Percentiles rank a stretch among this genome's conserved stretches.
These are phyloP conservation scores for Salix arbutifolia DNA, from an alignment of 345 rosid species.

Conservation along the genomic window DNA sequence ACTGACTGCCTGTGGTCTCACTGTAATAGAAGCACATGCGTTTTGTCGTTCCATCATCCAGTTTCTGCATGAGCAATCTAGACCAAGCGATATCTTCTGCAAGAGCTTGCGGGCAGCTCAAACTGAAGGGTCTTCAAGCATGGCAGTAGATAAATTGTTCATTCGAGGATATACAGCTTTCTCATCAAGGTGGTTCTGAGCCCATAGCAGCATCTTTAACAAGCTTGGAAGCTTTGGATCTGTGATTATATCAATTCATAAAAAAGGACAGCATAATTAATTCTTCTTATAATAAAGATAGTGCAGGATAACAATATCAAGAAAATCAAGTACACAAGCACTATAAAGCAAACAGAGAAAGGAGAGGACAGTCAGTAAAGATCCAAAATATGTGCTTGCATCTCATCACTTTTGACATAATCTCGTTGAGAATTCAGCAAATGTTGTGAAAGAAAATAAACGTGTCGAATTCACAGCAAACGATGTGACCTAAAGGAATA, in stretches of 20 bases:
- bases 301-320: not conserved
- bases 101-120: slow-evolving; percentile 25
- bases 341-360: not conserved
- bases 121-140: slow-evolving; percentile 63
- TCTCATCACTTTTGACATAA: not conserved
- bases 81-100: not conserved
- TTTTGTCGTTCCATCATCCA: slow-evolving; percentile 7
- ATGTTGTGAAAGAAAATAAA: not conserved
- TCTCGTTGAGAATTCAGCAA: not conserved
- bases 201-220: slow-evolving; percentile 92
- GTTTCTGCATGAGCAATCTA: slow-evolving; percentile 5
- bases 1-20: slow-evolving; percentile 15
- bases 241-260: slow-evolving; percentile 16
- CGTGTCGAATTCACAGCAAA: not conserved
- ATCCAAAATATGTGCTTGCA: not conserved
- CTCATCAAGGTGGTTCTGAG: slow-evolving; percentile 83
- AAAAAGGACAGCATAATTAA: not conserved
- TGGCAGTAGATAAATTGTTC: slow-evolving; percentile 64
- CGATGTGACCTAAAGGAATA: not conserved
- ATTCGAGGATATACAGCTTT: slow-evolving; percentile 91
- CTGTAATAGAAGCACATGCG: slow-evolving; percentile 5
- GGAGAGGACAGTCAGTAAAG: not conserved
- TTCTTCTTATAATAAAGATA: not conserved
- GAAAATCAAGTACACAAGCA: not conserved
- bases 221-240: slow-evolving; percentile 95